Percentiles rank a stretch among this genome's conserved stretches.
Conservation (phyloP, 176 grass and related monocot species). For the Carex pumila region DNA sequence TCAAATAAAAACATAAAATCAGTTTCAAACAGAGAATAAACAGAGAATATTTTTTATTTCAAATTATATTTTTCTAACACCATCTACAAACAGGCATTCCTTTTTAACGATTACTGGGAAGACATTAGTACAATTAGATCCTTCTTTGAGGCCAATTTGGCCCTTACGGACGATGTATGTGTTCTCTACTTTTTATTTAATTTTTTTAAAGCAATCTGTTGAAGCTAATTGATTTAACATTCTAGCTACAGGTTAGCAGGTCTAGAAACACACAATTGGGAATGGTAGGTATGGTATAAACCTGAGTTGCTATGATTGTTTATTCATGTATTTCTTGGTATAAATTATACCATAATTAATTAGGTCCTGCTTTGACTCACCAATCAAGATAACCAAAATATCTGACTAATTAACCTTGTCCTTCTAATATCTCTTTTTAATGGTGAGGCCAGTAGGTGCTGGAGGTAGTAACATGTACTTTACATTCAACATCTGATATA, state of each 20-base stretch:
- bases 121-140: constrained; percentile 96
- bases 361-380: background rate
- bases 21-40: background rate
- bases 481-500: background rate
- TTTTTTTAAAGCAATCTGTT: background rate
- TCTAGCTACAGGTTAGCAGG: background rate
- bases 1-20: background rate
- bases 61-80: background rate
- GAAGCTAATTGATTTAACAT: background rate
- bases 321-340: background rate
- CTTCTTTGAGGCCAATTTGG: constrained; percentile 92
- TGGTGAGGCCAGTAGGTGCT: background rate
- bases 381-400: background rate
- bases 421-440: background rate
- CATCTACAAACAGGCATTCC: constrained; percentile 48
- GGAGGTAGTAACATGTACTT: background rate
- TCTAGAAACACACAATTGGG: background rate
- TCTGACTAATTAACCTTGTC: background rate
- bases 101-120: constrained; percentile 98
- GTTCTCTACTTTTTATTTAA: background rate
- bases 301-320: background rate
- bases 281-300: background rate
- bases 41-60: background rate
- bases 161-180: constrained; percentile 63
- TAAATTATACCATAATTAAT: background rate